Conservation (phyloP, 805 yeast genomes). For the Starmerella apicola region DNA sequence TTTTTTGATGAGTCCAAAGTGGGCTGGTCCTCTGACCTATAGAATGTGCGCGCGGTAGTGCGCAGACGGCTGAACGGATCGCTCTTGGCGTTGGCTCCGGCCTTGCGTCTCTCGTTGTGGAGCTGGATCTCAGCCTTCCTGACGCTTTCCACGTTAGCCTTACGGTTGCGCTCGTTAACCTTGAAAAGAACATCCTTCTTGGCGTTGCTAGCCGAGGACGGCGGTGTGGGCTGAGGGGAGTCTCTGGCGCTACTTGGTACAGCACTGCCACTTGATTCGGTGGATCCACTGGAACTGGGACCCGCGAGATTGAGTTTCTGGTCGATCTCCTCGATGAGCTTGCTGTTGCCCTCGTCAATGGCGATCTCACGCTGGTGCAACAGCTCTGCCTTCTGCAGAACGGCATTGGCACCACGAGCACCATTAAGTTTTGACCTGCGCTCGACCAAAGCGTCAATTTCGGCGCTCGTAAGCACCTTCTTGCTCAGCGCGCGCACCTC, state of each 20-base stretch:
- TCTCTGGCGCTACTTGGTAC: not conserved
- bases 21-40: slow-evolving; percentile 31
- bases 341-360: slow-evolving; percentile 31
- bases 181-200: slow-evolving; percentile 2
- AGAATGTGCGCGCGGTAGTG: slow-evolving; percentile 76
- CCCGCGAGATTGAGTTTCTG: slow-evolving; percentile 22
- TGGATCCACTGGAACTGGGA: not conserved
- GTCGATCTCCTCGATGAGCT: slow-evolving; percentile 26
- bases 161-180: slow-evolving; percentile 80
- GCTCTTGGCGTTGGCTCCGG: slow-evolving; percentile 26
- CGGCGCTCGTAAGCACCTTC: slow-evolving; percentile 52
- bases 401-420: slow-evolving; percentile 58
- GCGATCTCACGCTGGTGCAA: slow-evolving; percentile 70
- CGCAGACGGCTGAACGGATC: slow-evolving; percentile 85
- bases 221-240: not conserved
- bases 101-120: slow-evolving; percentile 39
- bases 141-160: slow-evolving; percentile 60
- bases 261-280: not conserved
- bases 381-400: slow-evolving; percentile 57
- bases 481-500: slow-evolving; percentile 52
- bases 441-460: slow-evolving; percentile 66
- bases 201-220: not conserved
- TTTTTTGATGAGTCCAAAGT: slow-evolving; percentile 5
- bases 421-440: slow-evolving; percentile 54
- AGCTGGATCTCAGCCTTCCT: slow-evolving; percentile 67